These are phyloP conservation scores for Lizonia empirigonia DNA, from an alignment of 2,329 filamentous ascomycete species.

Conservation along the genomic window DNA sequence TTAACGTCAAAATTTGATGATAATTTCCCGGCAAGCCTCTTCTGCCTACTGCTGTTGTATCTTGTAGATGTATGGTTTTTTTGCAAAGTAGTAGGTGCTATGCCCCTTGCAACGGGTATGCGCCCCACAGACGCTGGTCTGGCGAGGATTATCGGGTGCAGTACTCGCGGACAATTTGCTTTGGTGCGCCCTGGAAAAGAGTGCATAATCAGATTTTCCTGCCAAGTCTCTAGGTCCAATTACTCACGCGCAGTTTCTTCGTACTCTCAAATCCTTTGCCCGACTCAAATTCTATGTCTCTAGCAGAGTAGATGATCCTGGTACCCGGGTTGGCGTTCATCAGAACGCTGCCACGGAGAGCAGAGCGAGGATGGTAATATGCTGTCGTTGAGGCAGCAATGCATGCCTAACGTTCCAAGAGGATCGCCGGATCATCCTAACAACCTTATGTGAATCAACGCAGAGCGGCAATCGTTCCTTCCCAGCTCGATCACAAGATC, in stretches of 20 bases:
- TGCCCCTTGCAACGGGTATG: too few species aligned
- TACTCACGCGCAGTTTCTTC: background rate
- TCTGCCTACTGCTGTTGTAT: too few species aligned
- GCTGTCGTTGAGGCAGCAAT: constrained; percentile 5
- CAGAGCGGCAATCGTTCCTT: background rate
- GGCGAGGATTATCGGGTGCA: too few species aligned
- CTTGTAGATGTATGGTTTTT: too few species aligned
- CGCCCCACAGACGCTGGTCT: too few species aligned
- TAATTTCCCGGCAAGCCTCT: too few species aligned
- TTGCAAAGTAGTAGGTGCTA: too few species aligned
- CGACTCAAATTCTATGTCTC: background rate
- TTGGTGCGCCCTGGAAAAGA: too few species aligned
- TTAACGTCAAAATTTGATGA: too few species aligned
- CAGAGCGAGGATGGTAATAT: background rate
- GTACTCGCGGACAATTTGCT: too few species aligned
- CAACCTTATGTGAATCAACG: background rate
- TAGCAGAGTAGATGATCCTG: background rate
- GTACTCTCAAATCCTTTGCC: background rate
- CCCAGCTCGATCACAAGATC: background rate
- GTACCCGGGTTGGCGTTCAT: background rate
- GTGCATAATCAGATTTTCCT: background rate
- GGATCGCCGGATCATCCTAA: background rate
- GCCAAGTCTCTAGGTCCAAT: background rate
- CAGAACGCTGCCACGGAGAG: background rate
- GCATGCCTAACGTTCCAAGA: constrained; percentile 5